phyloP scores from a whole-genome alignment of 768 basidiomycete genomes.

The Tylopilus plumbeoviolaceoides region DNA sequence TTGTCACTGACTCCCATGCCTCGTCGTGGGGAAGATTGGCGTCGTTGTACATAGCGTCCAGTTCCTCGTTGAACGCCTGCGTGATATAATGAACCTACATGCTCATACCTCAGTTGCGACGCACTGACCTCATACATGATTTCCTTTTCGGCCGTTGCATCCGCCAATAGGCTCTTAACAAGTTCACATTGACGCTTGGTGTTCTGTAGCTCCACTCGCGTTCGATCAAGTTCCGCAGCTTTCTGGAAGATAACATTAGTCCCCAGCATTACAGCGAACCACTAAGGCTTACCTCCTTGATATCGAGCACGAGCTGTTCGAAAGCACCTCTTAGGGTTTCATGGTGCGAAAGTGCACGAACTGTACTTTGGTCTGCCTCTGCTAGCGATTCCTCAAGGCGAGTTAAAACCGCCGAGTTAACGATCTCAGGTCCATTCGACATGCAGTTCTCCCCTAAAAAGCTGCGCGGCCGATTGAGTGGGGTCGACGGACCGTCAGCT shows the following conservation, averaged over 20 bases:
- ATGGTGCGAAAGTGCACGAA: constrained; percentile 48
- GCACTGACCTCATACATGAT: constrained; percentile 83
- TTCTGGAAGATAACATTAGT: constrained; percentile 39
- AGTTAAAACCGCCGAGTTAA: constrained; percentile 9
- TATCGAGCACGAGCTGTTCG: constrained; percentile 43
- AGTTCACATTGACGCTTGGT: constrained; percentile 72
- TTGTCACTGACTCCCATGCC: constrained; percentile 74
- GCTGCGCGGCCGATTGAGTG: constrained; percentile 45
- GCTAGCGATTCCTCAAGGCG: constrained; percentile 47
- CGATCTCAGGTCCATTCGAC: constrained; percentile 18
- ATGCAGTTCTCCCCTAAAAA: constrained; percentile 19
- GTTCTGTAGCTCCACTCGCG: constrained; percentile 62
- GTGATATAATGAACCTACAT: constrained; percentile 1
- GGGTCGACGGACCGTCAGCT: constrained; percentile 41
- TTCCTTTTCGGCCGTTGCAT: constrained; percentile 83
- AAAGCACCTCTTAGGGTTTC: constrained; percentile 53
- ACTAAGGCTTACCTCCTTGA: constrained; percentile 50
- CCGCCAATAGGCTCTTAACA: constrained; percentile 70
- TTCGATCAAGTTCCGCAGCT: constrained; percentile 57
- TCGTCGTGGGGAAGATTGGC: constrained; percentile 77
- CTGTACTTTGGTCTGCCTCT: constrained; percentile 57
- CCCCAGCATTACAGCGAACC: not conserved
- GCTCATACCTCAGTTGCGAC: not conserved
- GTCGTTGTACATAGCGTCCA: constrained; percentile 88
- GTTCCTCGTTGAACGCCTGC: constrained; percentile 91